A percentile compares a stretch with the other conserved stretches of the same genome.
Conservation (phyloP, 306 rosid species). For the Begonia fuchsioides region DNA sequence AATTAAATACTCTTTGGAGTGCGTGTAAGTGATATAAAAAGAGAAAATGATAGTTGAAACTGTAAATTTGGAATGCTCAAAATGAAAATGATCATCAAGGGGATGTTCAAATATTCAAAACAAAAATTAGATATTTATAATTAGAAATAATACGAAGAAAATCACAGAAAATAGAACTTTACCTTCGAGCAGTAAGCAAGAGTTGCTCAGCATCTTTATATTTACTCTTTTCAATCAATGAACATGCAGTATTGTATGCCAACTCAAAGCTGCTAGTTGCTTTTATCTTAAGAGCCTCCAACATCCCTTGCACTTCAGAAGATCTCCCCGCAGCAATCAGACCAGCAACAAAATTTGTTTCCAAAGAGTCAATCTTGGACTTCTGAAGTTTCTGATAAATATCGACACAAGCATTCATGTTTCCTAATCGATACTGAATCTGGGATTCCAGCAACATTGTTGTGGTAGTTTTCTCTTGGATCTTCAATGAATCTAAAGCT, state of each 20-base stretch:
- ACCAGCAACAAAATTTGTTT: conserved; percentile 70
- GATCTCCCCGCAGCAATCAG: conserved; percentile 77
- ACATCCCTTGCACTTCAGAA: conserved; percentile 59
- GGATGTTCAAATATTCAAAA: too few relatives aligned
- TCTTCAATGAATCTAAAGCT: conserved; percentile 53
- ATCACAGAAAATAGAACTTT: conserved; percentile 12
- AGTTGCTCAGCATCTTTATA: conserved; percentile 82
- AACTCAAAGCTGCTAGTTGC: conserved; percentile 85
- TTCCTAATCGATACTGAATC: conserved; percentile 78
- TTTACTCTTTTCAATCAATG: conserved; percentile 58
- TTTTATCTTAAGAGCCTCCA: conserved; percentile 61
- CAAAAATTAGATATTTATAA: too few relatives aligned
- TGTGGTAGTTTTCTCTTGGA: conserved; percentile 41
- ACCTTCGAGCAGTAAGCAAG: conserved; percentile 77
- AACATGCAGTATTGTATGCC: conserved; percentile 88
- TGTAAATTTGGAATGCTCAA: too few relatives aligned
- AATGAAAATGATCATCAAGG: too few relatives aligned
- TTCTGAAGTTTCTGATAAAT: conserved; percentile 74
- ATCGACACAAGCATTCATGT: conserved; percentile 77
- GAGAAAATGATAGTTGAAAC: too few relatives aligned
- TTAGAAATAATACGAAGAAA: neutral
- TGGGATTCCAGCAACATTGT: conserved; percentile 73
- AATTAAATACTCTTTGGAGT: too few relatives aligned
- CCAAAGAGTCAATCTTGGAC: conserved; percentile 66
- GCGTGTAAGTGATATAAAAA: too few relatives aligned